Base-by-base conservation (phyloP, 495 filamentous ascomycete genomes). In the Penicillium taxi region DNA sequence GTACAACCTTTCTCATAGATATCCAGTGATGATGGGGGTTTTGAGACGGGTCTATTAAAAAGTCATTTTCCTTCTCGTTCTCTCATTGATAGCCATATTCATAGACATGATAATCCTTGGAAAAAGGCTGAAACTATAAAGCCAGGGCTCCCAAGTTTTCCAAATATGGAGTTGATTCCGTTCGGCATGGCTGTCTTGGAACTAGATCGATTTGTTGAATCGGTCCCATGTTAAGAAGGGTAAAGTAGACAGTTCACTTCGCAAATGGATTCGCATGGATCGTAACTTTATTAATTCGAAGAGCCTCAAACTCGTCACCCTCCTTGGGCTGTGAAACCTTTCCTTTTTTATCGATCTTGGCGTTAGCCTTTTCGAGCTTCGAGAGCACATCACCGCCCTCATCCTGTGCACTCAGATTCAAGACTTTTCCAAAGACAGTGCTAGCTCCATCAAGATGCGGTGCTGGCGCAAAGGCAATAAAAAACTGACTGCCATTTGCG, bases 191-290 rank as follows among this genome's bases (percentile, higher is more conserved):
- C n/a, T n/a, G n/a, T n/a, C n/a, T n/a, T n/a, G n/a, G n/a, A n/a
- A n/a, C n/a, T n/a, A n/a, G n/a, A n/a, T n/a, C n/a, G n/a, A 8
- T 26, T 22, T 28, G 26, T 31, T 11, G 26, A 6, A 28, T n/a
- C 26, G 26, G 11, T 12, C 2, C 9, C 6, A 28, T 3, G n/a
- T 28, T 28, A 4, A 28, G 8, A 14, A 12, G 5, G 26, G n/a
- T 17, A 11, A n/a, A n/a, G 25, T 26, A 7, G n/a, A 6, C 21
- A 9, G 16, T 29, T 80, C 71, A 84, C 42, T 61, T 78, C 2
- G 91, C 91, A 33, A 96, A 61, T 0, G 93, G 91, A 58, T 98
- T 98, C 9, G 91, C 91, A 66, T 96, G 91, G 15, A 98, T 82
- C 4, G 81, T 90, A 11, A 96, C 78, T 5, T 61, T 68, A 40